These are phyloP conservation scores for Aspergillus sp. DNA, from an alignment of 2,329 filamentous ascomycete species.

Conservation along the genomic window DNA sequence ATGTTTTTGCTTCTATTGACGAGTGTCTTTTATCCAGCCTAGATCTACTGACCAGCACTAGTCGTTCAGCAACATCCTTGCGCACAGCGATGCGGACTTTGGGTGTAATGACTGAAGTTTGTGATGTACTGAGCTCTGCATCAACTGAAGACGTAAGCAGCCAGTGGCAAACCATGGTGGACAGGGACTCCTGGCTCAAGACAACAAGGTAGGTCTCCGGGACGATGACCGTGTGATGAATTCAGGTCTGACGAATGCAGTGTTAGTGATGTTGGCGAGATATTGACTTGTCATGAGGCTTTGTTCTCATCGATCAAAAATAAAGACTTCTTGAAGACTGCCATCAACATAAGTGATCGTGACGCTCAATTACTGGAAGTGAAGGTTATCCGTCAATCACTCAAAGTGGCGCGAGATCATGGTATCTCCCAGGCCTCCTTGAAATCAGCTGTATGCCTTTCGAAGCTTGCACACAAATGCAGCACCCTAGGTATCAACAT, in stretches of 20 bases:
- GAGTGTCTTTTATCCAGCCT: conserved; percentile 58
- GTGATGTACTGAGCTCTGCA: conserved; percentile 69
- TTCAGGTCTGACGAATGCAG: conserved; percentile 32
- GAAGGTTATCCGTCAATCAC: conserved; percentile 72
- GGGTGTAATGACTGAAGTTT: conserved; percentile 78
- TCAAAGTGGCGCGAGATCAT: conserved; percentile 75
- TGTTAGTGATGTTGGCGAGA: conserved; percentile 68
- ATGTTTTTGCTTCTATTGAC: conserved; percentile 62
- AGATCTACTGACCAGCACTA: conserved; percentile 37
- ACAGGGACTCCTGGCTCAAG: conserved; percentile 76
- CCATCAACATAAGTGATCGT: conserved; percentile 61
- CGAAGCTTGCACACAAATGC: conserved; percentile 71
- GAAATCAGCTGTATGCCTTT: conserved; percentile 81
- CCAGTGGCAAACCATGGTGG: conserved; percentile 64
- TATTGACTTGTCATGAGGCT: conserved; percentile 81
- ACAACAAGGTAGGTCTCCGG: conserved; percentile 66
- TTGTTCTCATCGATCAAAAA: conserved; percentile 77
- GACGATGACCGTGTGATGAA: not conserved
- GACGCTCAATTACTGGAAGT: conserved; percentile 73
- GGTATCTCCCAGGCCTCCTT: conserved; percentile 82
- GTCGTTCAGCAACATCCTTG: conserved; percentile 48
- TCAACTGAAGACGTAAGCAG: conserved; percentile 62
- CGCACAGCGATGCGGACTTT: conserved; percentile 62
- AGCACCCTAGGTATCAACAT: conserved; percentile 71
- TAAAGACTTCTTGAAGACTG: conserved; percentile 63